A percentile compares a stretch with the other conserved stretches of the same genome.
Evolutionary conservation across 176 grass and related monocot genomes (phyloP).

Genomic region (Chloris gayana): DNA sequence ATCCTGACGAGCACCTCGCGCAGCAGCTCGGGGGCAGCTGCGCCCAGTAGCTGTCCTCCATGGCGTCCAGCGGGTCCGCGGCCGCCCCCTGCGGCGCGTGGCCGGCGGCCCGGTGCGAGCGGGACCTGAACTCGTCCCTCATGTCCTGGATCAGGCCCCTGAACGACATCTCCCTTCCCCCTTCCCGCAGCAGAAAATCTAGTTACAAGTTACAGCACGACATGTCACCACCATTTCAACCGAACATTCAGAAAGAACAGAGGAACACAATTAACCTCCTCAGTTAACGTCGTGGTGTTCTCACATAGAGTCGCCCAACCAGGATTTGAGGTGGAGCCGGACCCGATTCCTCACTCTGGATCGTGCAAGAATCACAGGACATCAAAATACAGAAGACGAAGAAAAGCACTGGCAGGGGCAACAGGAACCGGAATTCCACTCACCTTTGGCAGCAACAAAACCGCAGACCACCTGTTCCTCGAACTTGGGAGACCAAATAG

Average conservation of each 20-base stretch:
- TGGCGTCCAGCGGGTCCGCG: constrained; percentile 27
- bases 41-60: constrained; percentile 76
- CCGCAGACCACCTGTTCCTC: no score
- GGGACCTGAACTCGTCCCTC: constrained; percentile 83
- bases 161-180: constrained; percentile 61
- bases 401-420: no score
- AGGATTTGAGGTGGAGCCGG: constrained; percentile 7
- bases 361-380: background rate
- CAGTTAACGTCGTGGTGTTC: background rate
- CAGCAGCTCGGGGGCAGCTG: constrained; percentile 86
- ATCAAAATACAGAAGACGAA: no score
- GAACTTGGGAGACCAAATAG: background rate
- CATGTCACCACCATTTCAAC: background rate
- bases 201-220: background rate
- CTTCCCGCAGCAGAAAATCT: background rate
- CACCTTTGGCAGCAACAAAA: no score
- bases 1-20: constrained; percentile 73
- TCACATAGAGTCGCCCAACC: background rate
- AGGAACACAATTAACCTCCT: background rate
- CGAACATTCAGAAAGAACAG: background rate
- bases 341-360: constrained; percentile 7
- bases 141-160: constrained; percentile 86
- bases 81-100: constrained; percentile 6
- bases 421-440: no score
- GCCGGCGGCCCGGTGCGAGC: constrained; percentile 53